A percentile compares a stretch with the other conserved stretches of the same genome.
phyloP scores from a whole-genome alignment of 495 filamentous ascomycete genomes.

The Symbiotaphrina buchneri region DNA sequence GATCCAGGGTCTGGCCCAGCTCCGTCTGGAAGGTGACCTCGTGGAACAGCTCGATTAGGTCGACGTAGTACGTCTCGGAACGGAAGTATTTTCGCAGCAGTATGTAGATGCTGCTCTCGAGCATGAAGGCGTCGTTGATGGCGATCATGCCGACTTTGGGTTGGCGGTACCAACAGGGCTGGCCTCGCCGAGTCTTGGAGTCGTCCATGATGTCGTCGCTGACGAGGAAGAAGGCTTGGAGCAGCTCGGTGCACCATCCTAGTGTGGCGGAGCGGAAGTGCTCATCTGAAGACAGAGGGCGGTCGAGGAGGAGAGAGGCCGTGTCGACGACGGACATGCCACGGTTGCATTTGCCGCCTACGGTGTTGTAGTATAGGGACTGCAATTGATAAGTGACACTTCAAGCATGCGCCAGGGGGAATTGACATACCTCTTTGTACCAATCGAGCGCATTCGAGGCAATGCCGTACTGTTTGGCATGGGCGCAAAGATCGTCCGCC shows the following conservation, averaged over 20 bases:
- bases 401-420: background rate
- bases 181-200: slow-evolving; percentile 77
- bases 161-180: slow-evolving; percentile 87
- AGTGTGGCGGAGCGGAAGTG: slow-evolving; percentile 67
- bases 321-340: slow-evolving; percentile 96
- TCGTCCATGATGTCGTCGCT: slow-evolving; percentile 97
- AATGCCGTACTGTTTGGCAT: slow-evolving; percentile 58
- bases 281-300: slow-evolving; percentile 51
- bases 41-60: slow-evolving; percentile 89
- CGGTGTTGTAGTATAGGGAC: slow-evolving; percentile 53
- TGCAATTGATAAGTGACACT: no score
- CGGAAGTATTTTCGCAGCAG: slow-evolving; percentile 88
- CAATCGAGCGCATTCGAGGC: slow-evolving; percentile 67
- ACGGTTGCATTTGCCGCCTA: slow-evolving; percentile 95
- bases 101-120: slow-evolving; percentile 73
- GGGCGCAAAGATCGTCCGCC: slow-evolving; percentile 49
- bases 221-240: slow-evolving; percentile 97
- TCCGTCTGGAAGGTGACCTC: slow-evolving; percentile 84
- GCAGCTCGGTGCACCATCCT: slow-evolving; percentile 92
- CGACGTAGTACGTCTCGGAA: slow-evolving; percentile 61
- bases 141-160: slow-evolving; percentile 77
- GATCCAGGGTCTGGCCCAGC: slow-evolving; percentile 79
- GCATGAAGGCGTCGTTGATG: slow-evolving; percentile 96
- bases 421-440: slow-evolving; percentile 62
- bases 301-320: slow-evolving; percentile 49